Conservation (phyloP, 306 rosid species). For the Cicer yamashitae region DNA sequence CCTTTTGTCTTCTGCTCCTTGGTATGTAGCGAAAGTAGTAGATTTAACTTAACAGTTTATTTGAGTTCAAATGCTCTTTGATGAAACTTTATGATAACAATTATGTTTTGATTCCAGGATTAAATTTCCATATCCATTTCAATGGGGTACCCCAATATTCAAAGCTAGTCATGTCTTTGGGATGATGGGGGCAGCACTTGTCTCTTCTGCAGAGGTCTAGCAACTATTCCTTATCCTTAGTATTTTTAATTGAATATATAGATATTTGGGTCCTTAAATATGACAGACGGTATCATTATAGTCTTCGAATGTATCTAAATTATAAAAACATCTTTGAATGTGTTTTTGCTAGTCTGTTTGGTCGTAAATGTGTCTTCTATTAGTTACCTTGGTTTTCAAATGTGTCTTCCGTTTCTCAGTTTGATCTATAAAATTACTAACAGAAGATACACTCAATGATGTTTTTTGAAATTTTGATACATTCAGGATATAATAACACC, state of each 20-base stretch:
- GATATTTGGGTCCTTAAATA: too few species aligned
- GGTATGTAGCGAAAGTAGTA: conserved; percentile 54
- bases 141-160: conserved; percentile 97
- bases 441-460: too few species aligned
- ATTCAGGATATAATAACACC: too few species aligned
- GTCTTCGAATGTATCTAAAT: too few species aligned
- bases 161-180: conserved; percentile 93
- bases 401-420: too few species aligned
- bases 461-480: too few species aligned
- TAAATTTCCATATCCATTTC: conserved; percentile 84
- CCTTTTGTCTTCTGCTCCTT: conserved; percentile 77
- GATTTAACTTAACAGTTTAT: background rate
- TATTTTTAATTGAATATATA: background rate
- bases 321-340: too few species aligned
- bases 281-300: too few species aligned
- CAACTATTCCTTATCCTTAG: conserved; percentile 39
- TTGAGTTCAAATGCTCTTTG: conserved; percentile 7
- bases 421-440: too few species aligned
- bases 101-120: conserved; percentile 62
- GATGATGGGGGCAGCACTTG: conserved; percentile 97
- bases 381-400: too few species aligned
- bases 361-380: too few species aligned
- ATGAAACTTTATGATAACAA: conserved; percentile 3
- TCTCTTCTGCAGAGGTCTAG: conserved; percentile 84
- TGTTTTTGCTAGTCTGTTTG: too few species aligned